phyloP scores from a whole-genome alignment of 1,139 yeast genomes.

The Suhomyces ambrosiae region DNA sequence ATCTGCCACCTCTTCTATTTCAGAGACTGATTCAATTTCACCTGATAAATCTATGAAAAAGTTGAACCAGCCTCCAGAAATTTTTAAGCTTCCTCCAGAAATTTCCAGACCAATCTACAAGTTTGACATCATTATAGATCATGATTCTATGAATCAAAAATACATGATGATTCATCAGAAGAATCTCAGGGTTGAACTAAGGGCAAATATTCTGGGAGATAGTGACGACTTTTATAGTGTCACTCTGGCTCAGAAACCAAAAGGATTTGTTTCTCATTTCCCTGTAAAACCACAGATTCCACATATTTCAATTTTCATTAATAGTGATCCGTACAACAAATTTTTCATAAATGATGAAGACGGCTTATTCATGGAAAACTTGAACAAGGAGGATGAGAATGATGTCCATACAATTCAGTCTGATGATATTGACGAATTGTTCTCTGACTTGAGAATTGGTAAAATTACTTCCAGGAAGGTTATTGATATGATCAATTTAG shows the following conservation, averaged over 20 bases:
- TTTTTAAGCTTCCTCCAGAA: constrained; percentile 48
- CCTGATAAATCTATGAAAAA: constrained; percentile 5
- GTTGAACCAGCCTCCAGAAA: constrained; percentile 46
- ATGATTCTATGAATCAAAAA: constrained; percentile 43
- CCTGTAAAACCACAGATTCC: constrained; percentile 35
- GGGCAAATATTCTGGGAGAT: background rate
- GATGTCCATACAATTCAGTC: constrained; percentile 5
- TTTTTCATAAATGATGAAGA: constrained; percentile 36
- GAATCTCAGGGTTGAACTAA: constrained; percentile 9
- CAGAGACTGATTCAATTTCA: constrained; percentile 29
- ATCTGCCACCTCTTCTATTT: constrained; percentile 34
- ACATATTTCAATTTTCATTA: constrained; percentile 37
- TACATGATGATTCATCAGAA: constrained; percentile 23
- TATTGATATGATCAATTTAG: constrained; percentile 39
- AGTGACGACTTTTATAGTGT: constrained; percentile 14
- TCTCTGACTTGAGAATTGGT: constrained; percentile 5
- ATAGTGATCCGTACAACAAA: constrained; percentile 34
- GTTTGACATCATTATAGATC: constrained; percentile 50
- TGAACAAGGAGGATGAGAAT: constrained; percentile 20
- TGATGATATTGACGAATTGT: constrained; percentile 8
- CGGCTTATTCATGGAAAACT: constrained; percentile 17
- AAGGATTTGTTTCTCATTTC: constrained; percentile 13
- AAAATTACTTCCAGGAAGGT: constrained; percentile 7
- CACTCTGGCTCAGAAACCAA: constrained; percentile 16
- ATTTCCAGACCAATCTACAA: constrained; percentile 48